Evolutionary conservation across 306 rosid genomes (phyloP), one percentile per base, ranked within the genome.

Genomic region (Carpinus viminea): DNA sequence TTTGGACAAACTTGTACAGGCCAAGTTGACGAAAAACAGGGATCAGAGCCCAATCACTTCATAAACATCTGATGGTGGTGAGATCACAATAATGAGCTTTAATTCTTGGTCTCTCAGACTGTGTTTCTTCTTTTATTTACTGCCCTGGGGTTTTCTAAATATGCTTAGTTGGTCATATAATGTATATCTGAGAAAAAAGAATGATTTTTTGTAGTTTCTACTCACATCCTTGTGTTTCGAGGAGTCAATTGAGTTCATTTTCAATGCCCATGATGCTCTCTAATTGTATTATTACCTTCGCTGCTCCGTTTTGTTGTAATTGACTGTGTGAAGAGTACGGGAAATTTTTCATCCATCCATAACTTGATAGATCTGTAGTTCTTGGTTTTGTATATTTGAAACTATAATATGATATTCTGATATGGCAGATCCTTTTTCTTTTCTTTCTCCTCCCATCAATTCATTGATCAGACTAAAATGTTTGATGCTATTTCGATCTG

Each of bases 1-100:
- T 73, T 80, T 95, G 79, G 98, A 92, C 88, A 92, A 84, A 80
- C 98, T 92, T 70, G 80, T 89, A 90, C 96, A 86, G 78, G 86
- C 92, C 13, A 95, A 95, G 87, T 80, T 91, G 90, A 88, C 88
- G 17, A 92, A 89, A 79, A 78, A 88, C 43, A 83, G 68, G 80
- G 89, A 91, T 60, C 91, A 79, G 74, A 84, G 59, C 68, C 74
- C 88, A 75, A 60, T 48, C 75, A 56, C 91, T 84, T 79, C 85
- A n/a, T 87, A 68, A 82, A 36, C 68, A 78, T 72, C 60, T 60
- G 50, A 73, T 76, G 36, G 45, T 45, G 77, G 70, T 38, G 77
- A 45, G 81, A 56, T 43, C 72, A 65, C 70, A 59, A 28, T 17
- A 26, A 34, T 45, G 26, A 61, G 77, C 17, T 62, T 48, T 70